Evolutionary conservation across 495 filamentous ascomycete genomes (phyloP).

Genomic region (Aspergillus ellipticus): DNA sequence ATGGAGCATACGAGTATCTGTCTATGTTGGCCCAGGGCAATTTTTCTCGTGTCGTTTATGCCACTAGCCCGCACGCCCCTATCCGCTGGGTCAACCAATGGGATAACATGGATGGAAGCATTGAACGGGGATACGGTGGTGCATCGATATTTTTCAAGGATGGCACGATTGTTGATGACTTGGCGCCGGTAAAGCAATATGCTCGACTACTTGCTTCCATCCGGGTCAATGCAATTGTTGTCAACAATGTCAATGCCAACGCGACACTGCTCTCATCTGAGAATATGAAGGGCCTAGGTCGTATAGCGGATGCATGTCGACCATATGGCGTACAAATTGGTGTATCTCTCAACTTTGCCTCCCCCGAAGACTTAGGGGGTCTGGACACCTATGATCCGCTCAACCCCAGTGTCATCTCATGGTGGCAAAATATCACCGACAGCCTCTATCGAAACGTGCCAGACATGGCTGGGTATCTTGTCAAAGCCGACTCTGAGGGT

Average conservation of each 20-base stretch:
- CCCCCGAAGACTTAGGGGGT: conserved; percentile 54
- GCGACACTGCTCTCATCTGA: conserved; percentile 47
- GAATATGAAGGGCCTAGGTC: conserved; percentile 58
- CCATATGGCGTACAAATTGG: conserved; percentile 66
- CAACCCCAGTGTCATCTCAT: conserved; percentile 53
- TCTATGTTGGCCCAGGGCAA: conserved; percentile 60
- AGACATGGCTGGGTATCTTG: conserved; percentile 64
- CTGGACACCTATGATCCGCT: conserved; percentile 63
- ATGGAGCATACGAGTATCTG: conserved; percentile 67
- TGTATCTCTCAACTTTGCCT: conserved; percentile 64
- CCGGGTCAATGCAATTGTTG: conserved; percentile 59
- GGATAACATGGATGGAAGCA: conserved; percentile 69
- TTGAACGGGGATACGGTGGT: conserved; percentile 69
- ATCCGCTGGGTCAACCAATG: conserved; percentile 72
- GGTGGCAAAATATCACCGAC: conserved; percentile 58
- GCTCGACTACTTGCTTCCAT: conserved; percentile 67
- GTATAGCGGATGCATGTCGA: conserved; percentile 61
- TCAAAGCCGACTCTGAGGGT: conserved; percentile 73
- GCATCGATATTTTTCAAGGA: conserved; percentile 64
- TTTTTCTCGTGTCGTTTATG: conserved; percentile 48
- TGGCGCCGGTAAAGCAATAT: conserved; percentile 58
- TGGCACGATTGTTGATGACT: conserved; percentile 50
- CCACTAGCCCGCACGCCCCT: conserved; percentile 55
- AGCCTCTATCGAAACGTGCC: conserved; percentile 58
- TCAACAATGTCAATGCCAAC: conserved; percentile 75